phyloP scores from a whole-genome alignment of 805 yeast genomes.

The baker's yeast (Saccharomyces cerevisiae) region DNA sequence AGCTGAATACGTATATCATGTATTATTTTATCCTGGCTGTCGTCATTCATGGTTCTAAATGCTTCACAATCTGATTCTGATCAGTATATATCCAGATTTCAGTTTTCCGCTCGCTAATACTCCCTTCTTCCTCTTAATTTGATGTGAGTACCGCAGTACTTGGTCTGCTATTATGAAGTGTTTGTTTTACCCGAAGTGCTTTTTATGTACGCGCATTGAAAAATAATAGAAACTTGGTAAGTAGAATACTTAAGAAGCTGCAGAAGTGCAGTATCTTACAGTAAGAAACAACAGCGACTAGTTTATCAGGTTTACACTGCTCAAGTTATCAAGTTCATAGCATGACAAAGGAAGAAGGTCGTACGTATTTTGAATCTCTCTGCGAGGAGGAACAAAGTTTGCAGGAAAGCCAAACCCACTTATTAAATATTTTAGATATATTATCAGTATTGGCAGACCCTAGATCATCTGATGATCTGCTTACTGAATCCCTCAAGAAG shows the following conservation, averaged over 20 bases:
- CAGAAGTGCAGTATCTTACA: not conserved
- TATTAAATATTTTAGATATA: conserved; percentile 9
- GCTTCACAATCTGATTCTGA: not conserved
- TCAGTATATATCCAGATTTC: not conserved
- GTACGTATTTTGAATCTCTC: conserved; percentile 18
- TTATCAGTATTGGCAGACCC: conserved; percentile 11
- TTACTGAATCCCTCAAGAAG: conserved; percentile 7
- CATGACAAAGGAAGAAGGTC: conserved; percentile 5
- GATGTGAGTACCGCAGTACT: not conserved
- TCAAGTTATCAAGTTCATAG: not conserved
- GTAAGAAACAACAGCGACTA: not conserved
- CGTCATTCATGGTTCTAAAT: conserved; percentile 2
- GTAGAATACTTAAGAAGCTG: not conserved
- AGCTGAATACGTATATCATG: conserved; percentile 22
- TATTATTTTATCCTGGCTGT: conserved; percentile 2
- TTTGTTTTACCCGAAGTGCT: not conserved
- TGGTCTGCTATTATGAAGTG: not conserved
- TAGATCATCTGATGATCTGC: conserved; percentile 11
- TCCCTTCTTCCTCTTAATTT: not conserved
- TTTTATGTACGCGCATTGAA: not conserved
- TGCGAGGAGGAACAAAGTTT: conserved; percentile 22
- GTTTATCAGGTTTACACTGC: not conserved
- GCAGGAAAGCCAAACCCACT: conserved; percentile 14
- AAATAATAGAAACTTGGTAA: not conserved
- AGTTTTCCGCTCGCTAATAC: not conserved